Evolutionary conservation across 225 moss, liverwort and hornwort genomes (phyloP).

Genomic region (Pseudisothecium myosuroides): DNA sequence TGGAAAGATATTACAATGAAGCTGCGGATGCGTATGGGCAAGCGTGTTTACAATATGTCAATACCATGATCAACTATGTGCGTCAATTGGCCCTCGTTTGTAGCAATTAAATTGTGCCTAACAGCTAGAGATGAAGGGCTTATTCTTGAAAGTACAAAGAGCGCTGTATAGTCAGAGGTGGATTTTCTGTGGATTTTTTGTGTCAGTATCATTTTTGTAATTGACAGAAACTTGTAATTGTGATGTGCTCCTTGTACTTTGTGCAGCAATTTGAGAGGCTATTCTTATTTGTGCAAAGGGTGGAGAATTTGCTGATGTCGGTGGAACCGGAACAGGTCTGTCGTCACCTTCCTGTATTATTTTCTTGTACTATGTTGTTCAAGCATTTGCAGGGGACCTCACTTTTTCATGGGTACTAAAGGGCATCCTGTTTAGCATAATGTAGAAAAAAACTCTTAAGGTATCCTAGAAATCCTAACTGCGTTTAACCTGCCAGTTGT

Average conservation of each 20-base stretch:
- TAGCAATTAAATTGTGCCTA: neutral
- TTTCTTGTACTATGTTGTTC: neutral
- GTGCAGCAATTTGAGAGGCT: constrained; percentile 92
- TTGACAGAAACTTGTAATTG: neutral
- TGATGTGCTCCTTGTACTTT: neutral
- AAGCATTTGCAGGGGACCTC: neutral
- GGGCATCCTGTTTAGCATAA: neutral
- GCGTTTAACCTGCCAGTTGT: neutral
- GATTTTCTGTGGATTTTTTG: neutral
- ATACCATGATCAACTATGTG: constrained; percentile 78
- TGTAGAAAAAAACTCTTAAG: neutral
- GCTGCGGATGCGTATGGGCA: constrained; percentile 74
- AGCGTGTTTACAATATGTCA: constrained; percentile 67
- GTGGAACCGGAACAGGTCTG: constrained; percentile 33
- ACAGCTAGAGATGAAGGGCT: neutral
- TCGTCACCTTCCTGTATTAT: neutral
- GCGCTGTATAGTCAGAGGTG: neutral
- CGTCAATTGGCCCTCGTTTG: neutral
- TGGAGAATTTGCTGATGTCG: constrained; percentile 55
- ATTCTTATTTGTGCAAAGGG: constrained; percentile 65
- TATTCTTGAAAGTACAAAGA: neutral
- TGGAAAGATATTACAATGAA: constrained; percentile 69
- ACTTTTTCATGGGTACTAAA: neutral
- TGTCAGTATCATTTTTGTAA: neutral
- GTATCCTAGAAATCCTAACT: too few relatives aligned